phyloP scores from a whole-genome alignment of 768 basidiomycete genomes.

The Phaeotremella skinneri region DNA sequence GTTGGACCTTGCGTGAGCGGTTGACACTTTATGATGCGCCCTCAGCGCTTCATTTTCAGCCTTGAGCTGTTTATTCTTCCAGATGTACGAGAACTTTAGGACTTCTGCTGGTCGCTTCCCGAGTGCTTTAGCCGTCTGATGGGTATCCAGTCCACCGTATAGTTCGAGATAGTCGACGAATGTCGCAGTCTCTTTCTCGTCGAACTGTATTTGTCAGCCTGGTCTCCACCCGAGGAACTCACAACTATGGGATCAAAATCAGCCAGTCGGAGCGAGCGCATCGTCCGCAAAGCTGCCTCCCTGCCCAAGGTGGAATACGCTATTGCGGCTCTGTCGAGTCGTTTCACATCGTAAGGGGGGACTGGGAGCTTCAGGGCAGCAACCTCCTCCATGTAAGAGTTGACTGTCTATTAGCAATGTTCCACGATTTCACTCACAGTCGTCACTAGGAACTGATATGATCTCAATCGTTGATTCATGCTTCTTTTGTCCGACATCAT shows the following conservation, averaged over 20 bases:
- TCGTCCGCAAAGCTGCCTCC: slow-evolving; percentile 23
- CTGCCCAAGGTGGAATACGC: slow-evolving; percentile 27
- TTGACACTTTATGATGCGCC: slow-evolving; percentile 35
- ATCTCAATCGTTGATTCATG: slow-evolving; percentile 38
- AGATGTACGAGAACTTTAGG: slow-evolving; percentile 48
- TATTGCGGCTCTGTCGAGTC: slow-evolving; percentile 32
- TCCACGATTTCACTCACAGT: slow-evolving; percentile 20
- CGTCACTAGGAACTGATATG: slow-evolving; percentile 33
- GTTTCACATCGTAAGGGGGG: slow-evolving; percentile 36
- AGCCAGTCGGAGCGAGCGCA: slow-evolving; percentile 25
- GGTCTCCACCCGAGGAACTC: slow-evolving; percentile 5
- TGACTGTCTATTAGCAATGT: slow-evolving; percentile 25
- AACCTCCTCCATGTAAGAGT: slow-evolving; percentile 32
- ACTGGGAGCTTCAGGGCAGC: slow-evolving; percentile 32
- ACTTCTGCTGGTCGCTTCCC: slow-evolving; percentile 39
- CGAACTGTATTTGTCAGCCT: slow-evolving; percentile 30
- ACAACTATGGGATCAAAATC: slow-evolving; percentile 40
- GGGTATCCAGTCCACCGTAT: slow-evolving; percentile 43
- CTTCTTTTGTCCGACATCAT: slow-evolving; percentile 35
- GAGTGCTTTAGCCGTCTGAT: slow-evolving; percentile 40
- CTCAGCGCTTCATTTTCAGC: slow-evolving; percentile 42
- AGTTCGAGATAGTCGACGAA: slow-evolving; percentile 43
- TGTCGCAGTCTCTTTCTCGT: slow-evolving; percentile 33
- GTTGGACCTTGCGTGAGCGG: slow-evolving; percentile 36
- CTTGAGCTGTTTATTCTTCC: slow-evolving; percentile 44